A percentile compares a stretch with the other conserved stretches of the same genome.
Evolutionary conservation across 306 rosid species (phyloP).

Genomic region (Medicago truncatula): DNA sequence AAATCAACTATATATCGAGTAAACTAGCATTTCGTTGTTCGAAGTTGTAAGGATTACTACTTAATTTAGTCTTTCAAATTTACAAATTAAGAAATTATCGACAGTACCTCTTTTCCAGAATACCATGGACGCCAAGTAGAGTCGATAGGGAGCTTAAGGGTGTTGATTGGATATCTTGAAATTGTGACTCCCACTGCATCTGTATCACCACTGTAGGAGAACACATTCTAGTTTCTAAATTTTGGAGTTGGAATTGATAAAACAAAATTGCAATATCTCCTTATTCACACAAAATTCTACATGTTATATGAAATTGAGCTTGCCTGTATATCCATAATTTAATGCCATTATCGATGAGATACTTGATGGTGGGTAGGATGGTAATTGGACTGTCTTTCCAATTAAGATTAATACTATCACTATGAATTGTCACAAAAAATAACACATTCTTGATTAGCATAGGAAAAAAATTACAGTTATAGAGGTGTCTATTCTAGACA

Average conservation of each 20-base stretch:
- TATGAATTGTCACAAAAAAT: slow-evolving; percentile 26
- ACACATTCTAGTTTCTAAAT: background rate
- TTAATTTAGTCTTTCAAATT: too few relatives aligned
- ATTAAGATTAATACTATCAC: background rate
- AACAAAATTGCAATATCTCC: background rate
- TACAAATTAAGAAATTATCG: too few relatives aligned
- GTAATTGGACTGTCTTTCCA: slow-evolving; percentile 46
- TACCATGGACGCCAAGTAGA: slow-evolving; percentile 63
- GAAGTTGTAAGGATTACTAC: too few relatives aligned
- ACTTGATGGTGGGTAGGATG: slow-evolving; percentile 43
- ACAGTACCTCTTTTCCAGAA: slow-evolving; percentile 53
- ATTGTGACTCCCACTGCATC: slow-evolving; percentile 58
- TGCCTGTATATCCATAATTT: slow-evolving; percentile 52
- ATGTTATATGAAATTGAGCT: background rate
- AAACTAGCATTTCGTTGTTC: background rate
- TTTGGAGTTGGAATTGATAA: background rate
- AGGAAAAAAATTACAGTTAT: background rate
- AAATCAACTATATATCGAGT: background rate
- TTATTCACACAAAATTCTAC: background rate
- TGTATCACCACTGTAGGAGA: slow-evolving; percentile 55
- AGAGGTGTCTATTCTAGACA: background rate
- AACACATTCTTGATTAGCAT: background rate
- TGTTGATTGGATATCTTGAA: slow-evolving; percentile 56
- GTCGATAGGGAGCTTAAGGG: slow-evolving; percentile 42
- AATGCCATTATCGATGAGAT: slow-evolving; percentile 28